Evolutionary conservation across 78 protist species (phyloP).

Genomic region (Chrysochromulina parva): DNA sequence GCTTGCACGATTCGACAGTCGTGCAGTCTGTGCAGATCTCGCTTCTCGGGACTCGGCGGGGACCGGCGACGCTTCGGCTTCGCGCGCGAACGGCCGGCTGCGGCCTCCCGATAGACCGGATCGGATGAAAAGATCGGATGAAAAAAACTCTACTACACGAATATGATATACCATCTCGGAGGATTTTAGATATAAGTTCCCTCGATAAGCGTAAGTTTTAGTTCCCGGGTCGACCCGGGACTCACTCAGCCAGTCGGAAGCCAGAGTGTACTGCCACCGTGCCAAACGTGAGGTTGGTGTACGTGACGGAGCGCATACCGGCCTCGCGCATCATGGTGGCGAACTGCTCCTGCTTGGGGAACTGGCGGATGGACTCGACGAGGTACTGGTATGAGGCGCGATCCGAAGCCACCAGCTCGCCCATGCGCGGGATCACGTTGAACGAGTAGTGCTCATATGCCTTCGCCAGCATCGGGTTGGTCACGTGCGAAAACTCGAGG

Average conservation of each 20-base stretch:
- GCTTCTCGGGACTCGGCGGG: too few relatives aligned
- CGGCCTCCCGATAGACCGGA: too few relatives aligned
- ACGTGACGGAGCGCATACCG: background rate
- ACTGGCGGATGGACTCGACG: constrained; percentile 29
- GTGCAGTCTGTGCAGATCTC: too few relatives aligned
- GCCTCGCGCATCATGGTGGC: background rate
- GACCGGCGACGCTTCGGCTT: too few relatives aligned
- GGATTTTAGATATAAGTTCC: too few relatives aligned
- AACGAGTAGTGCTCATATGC: constrained; percentile 25
- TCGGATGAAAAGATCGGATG: too few relatives aligned
- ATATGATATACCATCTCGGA: too few relatives aligned
- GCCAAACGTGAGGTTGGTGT: constrained; percentile 22
- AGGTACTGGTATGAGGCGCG: constrained; percentile 45
- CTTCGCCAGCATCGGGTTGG: background rate
- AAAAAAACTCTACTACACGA: too few relatives aligned
- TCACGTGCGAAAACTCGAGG: constrained; percentile 13
- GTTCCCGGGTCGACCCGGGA: too few relatives aligned
- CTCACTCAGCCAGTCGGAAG: background rate
- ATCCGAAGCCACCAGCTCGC: constrained; percentile 18
- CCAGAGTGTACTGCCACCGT: constrained; percentile 34
- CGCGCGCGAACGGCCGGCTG: too few relatives aligned
- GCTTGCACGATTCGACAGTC: too few relatives aligned
- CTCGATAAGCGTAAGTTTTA: too few relatives aligned
- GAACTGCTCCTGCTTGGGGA: background rate
- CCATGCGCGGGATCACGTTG: background rate